Percentiles rank a stretch among this genome's conserved stretches.
These are phyloP conservation scores for Pedinophyceae sp. DNA, from an alignment of 139 green algal genomes.

Conservation along the genomic window DNA sequence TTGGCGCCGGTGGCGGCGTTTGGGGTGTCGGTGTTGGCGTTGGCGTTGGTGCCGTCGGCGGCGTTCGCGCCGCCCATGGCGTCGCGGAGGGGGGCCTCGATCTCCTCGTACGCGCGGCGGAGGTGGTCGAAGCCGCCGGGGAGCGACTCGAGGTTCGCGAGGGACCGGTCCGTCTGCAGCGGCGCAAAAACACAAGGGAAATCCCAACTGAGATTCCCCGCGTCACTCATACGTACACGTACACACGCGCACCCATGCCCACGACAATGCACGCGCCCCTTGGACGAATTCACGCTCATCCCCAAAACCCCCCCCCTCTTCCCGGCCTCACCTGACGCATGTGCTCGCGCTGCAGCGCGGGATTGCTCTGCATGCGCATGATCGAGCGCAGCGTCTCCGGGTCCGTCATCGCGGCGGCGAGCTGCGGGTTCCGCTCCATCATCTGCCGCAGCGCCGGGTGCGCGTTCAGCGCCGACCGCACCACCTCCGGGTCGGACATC, in stretches of 20 bases:
- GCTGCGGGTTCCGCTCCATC: constrained; percentile 77
- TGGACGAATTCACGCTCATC: too few species aligned
- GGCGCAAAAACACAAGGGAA: too few species aligned
- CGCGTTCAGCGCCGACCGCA: not conserved
- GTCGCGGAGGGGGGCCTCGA: constrained; percentile 29
- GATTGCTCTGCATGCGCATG: constrained; percentile 62
- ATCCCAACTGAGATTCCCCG: too few species aligned
- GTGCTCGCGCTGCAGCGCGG: constrained; percentile 82
- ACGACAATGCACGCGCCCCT: too few species aligned
- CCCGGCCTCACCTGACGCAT: too few species aligned
- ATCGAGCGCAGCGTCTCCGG: constrained; percentile 65
- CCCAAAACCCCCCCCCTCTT: too few species aligned
- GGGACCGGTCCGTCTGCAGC: constrained; percentile 62
- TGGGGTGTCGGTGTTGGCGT: too few species aligned
- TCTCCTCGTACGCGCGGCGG: constrained; percentile 68
- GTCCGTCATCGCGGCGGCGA: constrained; percentile 78
- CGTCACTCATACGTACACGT: too few species aligned
- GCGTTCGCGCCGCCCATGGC: not conserved
- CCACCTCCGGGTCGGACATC: not conserved
- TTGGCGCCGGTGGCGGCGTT: constrained; percentile 30
- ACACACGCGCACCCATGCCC: too few species aligned
- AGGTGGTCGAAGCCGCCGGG: constrained; percentile 93
- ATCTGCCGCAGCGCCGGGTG: constrained; percentile 20
- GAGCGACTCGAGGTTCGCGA: constrained; percentile 86
- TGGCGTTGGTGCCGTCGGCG: too few species aligned